Percentiles rank a stretch among this genome's conserved stretches.
phyloP scores from a whole-genome alignment of 106 monocot genomes.

The Allium fistulosum region DNA sequence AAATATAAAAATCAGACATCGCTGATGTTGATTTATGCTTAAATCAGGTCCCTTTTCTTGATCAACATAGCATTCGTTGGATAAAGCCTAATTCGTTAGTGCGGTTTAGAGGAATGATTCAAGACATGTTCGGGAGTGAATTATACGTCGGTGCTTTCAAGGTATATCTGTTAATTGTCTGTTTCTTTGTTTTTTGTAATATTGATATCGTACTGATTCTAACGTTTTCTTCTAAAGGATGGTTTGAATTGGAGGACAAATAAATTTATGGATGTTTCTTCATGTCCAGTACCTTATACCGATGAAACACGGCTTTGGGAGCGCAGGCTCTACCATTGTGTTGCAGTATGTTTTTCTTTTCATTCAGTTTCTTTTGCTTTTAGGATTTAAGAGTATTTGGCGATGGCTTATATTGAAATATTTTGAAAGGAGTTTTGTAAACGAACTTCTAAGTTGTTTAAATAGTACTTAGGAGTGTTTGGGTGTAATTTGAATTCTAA shows the following conservation, averaged over 20 bases:
- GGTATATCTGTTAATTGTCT: conserved; percentile 20
- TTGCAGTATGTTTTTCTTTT: conserved; percentile 45
- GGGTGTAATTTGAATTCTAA: too few relatives aligned
- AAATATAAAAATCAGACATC: too few relatives aligned
- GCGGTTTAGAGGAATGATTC: conserved; percentile 90
- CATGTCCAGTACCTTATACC: conserved; percentile 34
- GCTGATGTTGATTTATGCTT: neutral
- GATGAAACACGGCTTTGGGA: conserved; percentile 72
- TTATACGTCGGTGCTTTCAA: conserved; percentile 81
- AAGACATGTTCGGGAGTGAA: conserved; percentile 92
- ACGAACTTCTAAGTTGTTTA: too few relatives aligned
- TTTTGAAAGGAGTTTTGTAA: too few relatives aligned
- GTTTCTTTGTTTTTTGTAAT: neutral
- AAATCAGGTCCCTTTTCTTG: conserved; percentile 65
- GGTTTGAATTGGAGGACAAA: conserved; percentile 83
- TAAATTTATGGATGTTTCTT: conserved; percentile 60
- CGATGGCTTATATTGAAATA: too few relatives aligned
- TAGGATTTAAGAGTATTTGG: too few relatives aligned
- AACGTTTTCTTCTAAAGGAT: conserved; percentile 32
- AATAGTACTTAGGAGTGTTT: too few relatives aligned
- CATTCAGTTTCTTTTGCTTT: too few relatives aligned
- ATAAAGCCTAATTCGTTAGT: conserved; percentile 81
- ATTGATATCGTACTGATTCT: conserved; percentile 2
- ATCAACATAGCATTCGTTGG: conserved; percentile 34
- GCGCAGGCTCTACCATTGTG: conserved; percentile 69